Base-by-base conservation (phyloP, 345 rosid genomes). In the Leavenworthia alabamica region DNA sequence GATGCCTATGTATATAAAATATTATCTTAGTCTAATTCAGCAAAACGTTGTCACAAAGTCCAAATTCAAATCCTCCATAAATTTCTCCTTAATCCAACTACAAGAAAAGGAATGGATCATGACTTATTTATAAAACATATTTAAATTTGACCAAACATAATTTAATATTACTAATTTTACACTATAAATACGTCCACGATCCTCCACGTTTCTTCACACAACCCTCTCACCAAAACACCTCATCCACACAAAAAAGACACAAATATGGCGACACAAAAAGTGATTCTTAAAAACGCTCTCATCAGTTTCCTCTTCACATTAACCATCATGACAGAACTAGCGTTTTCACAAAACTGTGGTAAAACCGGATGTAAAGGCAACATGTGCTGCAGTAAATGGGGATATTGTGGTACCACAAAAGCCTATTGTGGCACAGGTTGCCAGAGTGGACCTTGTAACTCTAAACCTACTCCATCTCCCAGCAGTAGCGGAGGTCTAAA, bases 341-440 rank as follows among this genome's bases (percentile, higher is more conserved):
- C 66, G 17, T 16, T 71, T 24, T 48, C 76, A 2, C 76, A 72
- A 22, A 66, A 60, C 51, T 66, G 76, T 6, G 66, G 66, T 27
- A 60, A 17, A 52, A 60, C 40, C 0, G 73, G 73, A 8, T 72
- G 75, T 13, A 50, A 51, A 65, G 55, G 26, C 54, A 64, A 65
- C 61, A 49, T 72, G 60, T 72, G 75, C 20, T 72, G 75, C 54
- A 72, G 75, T 31, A 64, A 67, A 16, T 72, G 51, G 57, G n/a
- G n/a, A n/a, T n/a, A n/a, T n/a, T n/a, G n/a, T n/a, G n/a, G n/a
- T n/a, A n/a, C n/a, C n/a, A n/a, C n/a, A n/a, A n/a, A n/a, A n/a
- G n/a, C n/a, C n/a, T n/a, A n/a, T n/a, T n/a, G n/a, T n/a, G n/a
- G n/a, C n/a, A n/a, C n/a, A n/a, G n/a, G n/a, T n/a, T n/a, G n/a